phyloP scores from a whole-genome alignment of 2,329 filamentous ascomycete species.

The Fusarium duplospermum region DNA sequence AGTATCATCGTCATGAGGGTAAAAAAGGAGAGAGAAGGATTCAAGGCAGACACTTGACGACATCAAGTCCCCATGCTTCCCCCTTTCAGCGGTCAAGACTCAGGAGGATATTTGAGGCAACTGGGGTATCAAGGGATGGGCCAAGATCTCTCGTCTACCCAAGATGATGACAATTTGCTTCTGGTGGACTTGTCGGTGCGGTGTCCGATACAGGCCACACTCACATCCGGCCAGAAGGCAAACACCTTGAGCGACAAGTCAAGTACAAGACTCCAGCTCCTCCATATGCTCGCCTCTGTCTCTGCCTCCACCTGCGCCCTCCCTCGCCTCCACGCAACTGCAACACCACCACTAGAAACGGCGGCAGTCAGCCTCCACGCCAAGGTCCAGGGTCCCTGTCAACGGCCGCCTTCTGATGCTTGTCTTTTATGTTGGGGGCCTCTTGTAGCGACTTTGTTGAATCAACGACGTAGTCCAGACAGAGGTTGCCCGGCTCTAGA shows the following conservation, averaged over 20 bases:
- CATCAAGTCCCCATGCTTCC: conserved; percentile 11
- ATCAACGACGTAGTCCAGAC: conserved; percentile 3
- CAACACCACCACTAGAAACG: conserved; percentile 30
- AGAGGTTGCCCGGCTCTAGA: conserved; percentile 2
- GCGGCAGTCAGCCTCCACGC: conserved; percentile 34
- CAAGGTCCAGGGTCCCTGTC: conserved; percentile 39
- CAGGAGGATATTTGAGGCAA: conserved; percentile 3
- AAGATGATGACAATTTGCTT: conserved; percentile 8
- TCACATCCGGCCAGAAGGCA: conserved; percentile 5
- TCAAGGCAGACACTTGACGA: background rate
- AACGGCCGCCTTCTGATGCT: conserved; percentile 8
- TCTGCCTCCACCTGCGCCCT: conserved; percentile 3
- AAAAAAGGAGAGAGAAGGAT: background rate
- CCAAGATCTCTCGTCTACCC: conserved; percentile 1
- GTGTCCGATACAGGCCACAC: background rate
- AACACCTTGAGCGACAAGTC: conserved; percentile 7
- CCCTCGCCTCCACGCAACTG: conserved; percentile 15
- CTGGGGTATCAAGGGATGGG: conserved; percentile 5
- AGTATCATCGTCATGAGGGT: background rate
- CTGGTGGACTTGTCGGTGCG: background rate
- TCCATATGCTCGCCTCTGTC: conserved; percentile 9
- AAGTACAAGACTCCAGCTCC: conserved; percentile 1
- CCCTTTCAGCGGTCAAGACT: background rate
- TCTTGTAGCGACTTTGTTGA: conserved; percentile 26
- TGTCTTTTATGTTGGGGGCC: conserved; percentile 26